phyloP scores from a whole-genome alignment of 768 basidiomycete genomes.

The Lactifluus subvellereus region DNA sequence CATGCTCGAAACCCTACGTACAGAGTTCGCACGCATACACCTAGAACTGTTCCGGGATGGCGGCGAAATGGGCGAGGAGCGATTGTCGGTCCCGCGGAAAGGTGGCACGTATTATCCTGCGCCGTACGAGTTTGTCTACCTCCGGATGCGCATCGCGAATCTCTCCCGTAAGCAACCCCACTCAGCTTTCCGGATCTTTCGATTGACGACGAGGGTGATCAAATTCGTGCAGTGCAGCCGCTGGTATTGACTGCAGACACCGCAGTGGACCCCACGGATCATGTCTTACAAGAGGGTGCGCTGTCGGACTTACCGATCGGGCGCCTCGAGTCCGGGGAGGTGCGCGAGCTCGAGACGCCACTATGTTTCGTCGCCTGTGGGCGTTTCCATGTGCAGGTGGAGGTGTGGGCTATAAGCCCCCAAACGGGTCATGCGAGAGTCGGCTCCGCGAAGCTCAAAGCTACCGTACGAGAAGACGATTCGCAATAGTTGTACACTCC shows the following conservation, averaged over 20 bases:
- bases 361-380: slow-evolving; percentile 73
- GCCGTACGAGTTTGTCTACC: slow-evolving; percentile 58
- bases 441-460: slow-evolving; percentile 41
- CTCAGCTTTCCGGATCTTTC: not conserved
- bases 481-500: slow-evolving; percentile 8
- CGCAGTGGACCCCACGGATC: slow-evolving; percentile 51
- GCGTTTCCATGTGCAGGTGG: slow-evolving; percentile 45
- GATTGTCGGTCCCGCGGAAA: slow-evolving; percentile 27
- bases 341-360: slow-evolving; percentile 46
- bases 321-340: slow-evolving; percentile 49
- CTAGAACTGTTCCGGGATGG: slow-evolving; percentile 31
- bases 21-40: slow-evolving; percentile 56
- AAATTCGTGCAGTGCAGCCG: slow-evolving; percentile 39
- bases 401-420: slow-evolving; percentile 31
- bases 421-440: slow-evolving; percentile 15
- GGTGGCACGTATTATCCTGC: slow-evolving; percentile 45
- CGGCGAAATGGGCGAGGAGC: slow-evolving; percentile 17
- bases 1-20: slow-evolving; percentile 74
- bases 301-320: slow-evolving; percentile 59
- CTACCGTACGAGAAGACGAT: slow-evolving; percentile 29
- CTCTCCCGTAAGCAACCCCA: slow-evolving; percentile 50
- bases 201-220: slow-evolving; percentile 2
- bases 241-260: slow-evolving; percentile 50
- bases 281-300: slow-evolving; percentile 66
- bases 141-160: slow-evolving; percentile 56